A percentile compares a stretch with the other conserved stretches of the same genome.
Evolutionary conservation across 2,329 filamentous ascomycete genomes (phyloP).

Genomic region (Cladosporium cucumerinum): DNA sequence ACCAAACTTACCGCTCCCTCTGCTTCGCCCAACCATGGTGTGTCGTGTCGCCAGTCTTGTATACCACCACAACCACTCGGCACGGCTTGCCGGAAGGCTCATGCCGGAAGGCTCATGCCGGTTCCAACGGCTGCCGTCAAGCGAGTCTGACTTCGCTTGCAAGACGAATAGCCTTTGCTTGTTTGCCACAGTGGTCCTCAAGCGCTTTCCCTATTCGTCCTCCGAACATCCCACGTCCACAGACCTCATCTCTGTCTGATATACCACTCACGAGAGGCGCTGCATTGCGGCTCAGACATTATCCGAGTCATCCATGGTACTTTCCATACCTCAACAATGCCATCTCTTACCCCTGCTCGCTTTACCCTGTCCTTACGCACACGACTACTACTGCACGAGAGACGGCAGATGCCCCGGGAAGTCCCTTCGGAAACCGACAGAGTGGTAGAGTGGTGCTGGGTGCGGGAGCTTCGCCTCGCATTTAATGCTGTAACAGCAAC

Average conservation of each 20-base stretch:
- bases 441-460: background rate
- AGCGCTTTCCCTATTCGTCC: background rate
- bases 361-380: background rate
- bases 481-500: background rate
- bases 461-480: conserved; percentile 1
- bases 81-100: background rate
- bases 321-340: background rate
- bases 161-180: background rate
- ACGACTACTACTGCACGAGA: background rate
- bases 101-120: background rate
- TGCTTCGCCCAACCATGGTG: background rate
- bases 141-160: background rate
- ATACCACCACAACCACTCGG: background rate
- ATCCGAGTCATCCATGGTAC: background rate
- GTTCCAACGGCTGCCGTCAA: background rate
- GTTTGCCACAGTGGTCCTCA: background rate
- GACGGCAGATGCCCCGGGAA: background rate
- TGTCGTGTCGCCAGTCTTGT: background rate
- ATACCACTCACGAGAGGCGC: background rate
- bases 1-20: conserved; percentile 5
- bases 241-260: background rate
- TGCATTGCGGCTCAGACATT: background rate
- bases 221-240: background rate
- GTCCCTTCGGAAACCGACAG: background rate
- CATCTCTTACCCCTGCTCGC: background rate